Evolutionary conservation across 352 stramenopile species (phyloP), one percentile per base, ranked within the genome.

Genomic region (Globisporangium echinulatum): DNA sequence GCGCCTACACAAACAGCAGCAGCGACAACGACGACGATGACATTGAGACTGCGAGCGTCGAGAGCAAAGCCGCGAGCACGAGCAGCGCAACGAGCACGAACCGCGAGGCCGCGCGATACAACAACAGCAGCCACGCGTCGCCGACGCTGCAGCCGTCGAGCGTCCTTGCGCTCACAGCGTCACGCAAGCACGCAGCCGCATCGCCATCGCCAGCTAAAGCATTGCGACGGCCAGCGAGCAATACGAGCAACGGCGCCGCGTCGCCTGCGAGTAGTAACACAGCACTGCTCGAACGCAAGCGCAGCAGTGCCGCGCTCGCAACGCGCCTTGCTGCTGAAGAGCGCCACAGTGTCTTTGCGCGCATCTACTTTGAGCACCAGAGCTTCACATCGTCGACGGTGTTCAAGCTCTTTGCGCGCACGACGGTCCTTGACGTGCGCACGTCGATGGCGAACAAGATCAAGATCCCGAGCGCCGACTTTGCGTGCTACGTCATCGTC

Each of bases 311-410:
- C 2, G 33, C 50, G 25, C 25, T 14, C 38, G 46, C 33, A 25
- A 49, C 51, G 37, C 60, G 57, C 0, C 55, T 63, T 51, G 55
- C 63, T 19, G 64, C 69, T 6, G 72, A 88, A 5, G 77, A 87
- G 25, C 75, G 11, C 40, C 40, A 77, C 52, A 79, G 76, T 40
- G 85, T 77, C 14, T 94, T 89, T 62, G 85, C 80, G 38, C 72
- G 85, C 47, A 94, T 94, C 65, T 94, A 88, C 67, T 94, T 90
- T 59, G 79, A 94, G 51, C 90, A 85, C 66, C 74, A 85, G 49
- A 88, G 59, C 63, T 91, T 92, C 54, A 91, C 81, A 58, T 92
- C 82, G 36, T 92, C 82, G 7, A 91, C 82, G 2, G 80, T 94
- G 36, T 89, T 94, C 66, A 88, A 85, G 60, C 63, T 94, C 38